Evolutionary conservation across 345 rosid species (phyloP).

Genomic region (Stellera chamaejasme): DNA sequence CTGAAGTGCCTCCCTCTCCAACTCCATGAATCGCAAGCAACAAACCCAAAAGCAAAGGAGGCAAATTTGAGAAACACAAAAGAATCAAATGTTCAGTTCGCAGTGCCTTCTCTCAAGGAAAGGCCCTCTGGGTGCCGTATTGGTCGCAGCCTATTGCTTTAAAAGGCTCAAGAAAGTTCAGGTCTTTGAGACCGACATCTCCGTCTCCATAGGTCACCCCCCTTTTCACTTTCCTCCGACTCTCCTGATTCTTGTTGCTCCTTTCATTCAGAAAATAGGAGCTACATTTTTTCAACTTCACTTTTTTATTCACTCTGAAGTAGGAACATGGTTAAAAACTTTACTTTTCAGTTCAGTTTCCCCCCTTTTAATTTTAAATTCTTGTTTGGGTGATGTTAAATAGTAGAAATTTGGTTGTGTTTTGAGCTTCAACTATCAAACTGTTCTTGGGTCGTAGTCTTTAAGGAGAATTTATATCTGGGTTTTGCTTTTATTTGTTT

Average conservation of each 20-base stretch:
- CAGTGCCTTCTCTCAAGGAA: slow-evolving; percentile 44
- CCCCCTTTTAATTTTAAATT: no score
- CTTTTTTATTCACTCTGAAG: no score
- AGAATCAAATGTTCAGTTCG: slow-evolving; percentile 46
- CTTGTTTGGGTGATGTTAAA: no score
- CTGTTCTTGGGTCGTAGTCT: no score
- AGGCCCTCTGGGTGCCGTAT: slow-evolving; percentile 61
- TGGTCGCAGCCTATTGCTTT: slow-evolving; percentile 83
- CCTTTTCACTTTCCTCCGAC: slow-evolving; percentile 7
- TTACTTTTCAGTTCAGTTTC: no score
- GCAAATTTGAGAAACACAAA: not conserved
- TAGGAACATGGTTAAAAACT: no score
- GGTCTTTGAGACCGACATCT: slow-evolving; percentile 54
- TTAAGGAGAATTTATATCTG: no score
- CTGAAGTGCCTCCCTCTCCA: not conserved
- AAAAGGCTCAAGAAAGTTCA: slow-evolving; percentile 71
- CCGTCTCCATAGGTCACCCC: slow-evolving; percentile 71
- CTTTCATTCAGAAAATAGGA: not conserved
- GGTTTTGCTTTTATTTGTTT: no score
- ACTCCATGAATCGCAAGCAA: not conserved
- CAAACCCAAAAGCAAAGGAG: slow-evolving; percentile 1
- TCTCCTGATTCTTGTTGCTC: not conserved
- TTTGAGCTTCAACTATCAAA: no score
- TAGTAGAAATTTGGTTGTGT: no score
- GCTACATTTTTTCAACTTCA: no score